Conservation (phyloP, 768 basidiomycete species). For the Russula sp. region DNA sequence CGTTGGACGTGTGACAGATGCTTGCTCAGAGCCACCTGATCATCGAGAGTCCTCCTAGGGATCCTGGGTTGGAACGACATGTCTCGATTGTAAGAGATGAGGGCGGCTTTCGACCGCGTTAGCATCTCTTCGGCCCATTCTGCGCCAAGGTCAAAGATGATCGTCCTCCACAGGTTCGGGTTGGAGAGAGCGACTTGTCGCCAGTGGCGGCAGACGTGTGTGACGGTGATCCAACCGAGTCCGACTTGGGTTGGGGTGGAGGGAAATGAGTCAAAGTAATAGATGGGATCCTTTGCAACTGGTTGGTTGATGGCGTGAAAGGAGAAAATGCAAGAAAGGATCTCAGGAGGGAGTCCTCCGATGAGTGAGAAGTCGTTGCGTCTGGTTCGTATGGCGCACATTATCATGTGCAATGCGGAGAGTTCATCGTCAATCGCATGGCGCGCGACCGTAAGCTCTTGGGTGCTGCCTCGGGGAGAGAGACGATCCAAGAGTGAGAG, state of each 20-base stretch:
- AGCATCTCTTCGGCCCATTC: slow-evolving; percentile 3
- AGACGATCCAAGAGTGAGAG: neutral
- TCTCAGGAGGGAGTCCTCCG: slow-evolving; percentile 1
- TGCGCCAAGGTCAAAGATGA: neutral
- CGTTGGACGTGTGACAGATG: neutral
- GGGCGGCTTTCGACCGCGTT: neutral
- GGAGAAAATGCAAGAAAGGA: slow-evolving; percentile 2
- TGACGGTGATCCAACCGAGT: slow-evolving; percentile 10
- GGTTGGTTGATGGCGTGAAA: neutral
- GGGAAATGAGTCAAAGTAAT: neutral
- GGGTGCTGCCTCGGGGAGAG: neutral
- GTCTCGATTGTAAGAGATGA: neutral
- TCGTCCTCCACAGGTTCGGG: neutral
- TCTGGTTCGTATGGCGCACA: neutral
- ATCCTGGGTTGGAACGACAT: neutral
- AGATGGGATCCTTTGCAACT: neutral
- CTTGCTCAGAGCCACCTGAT: neutral
- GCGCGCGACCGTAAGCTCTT: neutral
- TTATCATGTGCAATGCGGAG: neutral
- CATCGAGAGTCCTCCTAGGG: neutral
- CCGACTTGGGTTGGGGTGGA: too few species aligned
- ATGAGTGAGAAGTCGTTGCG: neutral
- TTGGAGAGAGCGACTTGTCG: slow-evolving; percentile 1
- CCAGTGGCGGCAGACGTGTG: slow-evolving; percentile 5
- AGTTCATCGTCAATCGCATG: neutral